Evolutionary conservation across 1,284 basidiomycete genomes (phyloP).

Genomic region (Wolfiporia cocos): DNA sequence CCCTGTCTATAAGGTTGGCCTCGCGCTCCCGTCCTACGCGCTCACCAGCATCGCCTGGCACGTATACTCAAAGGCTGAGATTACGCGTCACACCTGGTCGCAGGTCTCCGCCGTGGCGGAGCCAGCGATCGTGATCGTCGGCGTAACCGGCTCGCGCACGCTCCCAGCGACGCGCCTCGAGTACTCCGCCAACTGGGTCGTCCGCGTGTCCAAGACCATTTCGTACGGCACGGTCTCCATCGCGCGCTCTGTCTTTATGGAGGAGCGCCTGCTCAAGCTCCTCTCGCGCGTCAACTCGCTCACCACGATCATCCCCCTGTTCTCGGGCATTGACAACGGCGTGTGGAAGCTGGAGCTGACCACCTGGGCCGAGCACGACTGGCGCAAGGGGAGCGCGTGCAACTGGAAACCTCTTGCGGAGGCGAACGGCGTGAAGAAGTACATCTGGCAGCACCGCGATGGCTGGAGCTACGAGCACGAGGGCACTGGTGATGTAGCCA

Average conservation of each 20-base stretch:
- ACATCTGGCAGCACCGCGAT: constrained; percentile 24
- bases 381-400: constrained; percentile 17
- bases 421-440: constrained; percentile 15
- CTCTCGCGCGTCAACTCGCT: constrained; percentile 23
- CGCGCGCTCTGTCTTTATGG: constrained; percentile 24
- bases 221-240: constrained; percentile 27
- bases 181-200: constrained; percentile 21
- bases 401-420: constrained; percentile 20
- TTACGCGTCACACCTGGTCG: constrained; percentile 18
- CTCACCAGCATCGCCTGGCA: constrained; percentile 26
- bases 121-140: constrained; percentile 24
- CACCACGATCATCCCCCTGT: constrained; percentile 27
- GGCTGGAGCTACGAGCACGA: constrained; percentile 25
- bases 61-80: constrained; percentile 18
- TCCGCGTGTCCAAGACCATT: constrained; percentile 15
- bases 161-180: constrained; percentile 17
- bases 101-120: constrained; percentile 14
- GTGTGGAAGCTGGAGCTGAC: constrained; percentile 22
- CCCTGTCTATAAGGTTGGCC: constrained; percentile 21
- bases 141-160: constrained; percentile 21
- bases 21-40: constrained; percentile 17
- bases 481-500: constrained; percentile 17
- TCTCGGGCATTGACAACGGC: constrained; percentile 21
- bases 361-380: constrained; percentile 23
- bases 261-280: constrained; percentile 21